These are phyloP conservation scores for Glycine tomentella DNA, from an alignment of 306 rosid species.

Conservation along the genomic window DNA sequence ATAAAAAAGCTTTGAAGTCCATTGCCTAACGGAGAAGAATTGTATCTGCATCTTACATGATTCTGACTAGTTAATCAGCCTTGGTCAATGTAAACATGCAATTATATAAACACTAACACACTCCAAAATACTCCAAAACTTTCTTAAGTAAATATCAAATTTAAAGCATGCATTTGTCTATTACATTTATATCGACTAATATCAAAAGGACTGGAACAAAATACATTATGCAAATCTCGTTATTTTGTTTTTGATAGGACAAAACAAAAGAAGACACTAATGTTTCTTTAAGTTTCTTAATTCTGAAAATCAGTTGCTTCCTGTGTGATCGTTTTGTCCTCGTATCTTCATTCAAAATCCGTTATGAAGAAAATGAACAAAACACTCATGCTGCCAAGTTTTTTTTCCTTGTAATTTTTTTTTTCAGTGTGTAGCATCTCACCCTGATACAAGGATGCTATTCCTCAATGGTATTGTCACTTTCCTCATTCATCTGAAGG, in stretches of 20 bases:
- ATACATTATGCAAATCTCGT: not conserved
- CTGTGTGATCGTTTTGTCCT: constrained; percentile 5
- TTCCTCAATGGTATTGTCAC: constrained; percentile 81
- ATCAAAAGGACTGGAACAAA: not conserved
- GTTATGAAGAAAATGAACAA: not conserved
- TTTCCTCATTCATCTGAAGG: constrained; percentile 44
- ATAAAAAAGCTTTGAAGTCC: constrained; percentile 1
- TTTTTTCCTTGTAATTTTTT: constrained; percentile 5
- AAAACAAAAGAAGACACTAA: constrained; percentile 4
- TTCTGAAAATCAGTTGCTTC: not conserved
- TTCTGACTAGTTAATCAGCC: not conserved
- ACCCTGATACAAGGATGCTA: constrained; percentile 89
- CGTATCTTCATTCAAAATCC: constrained; percentile 4
- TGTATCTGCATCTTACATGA: constrained; percentile 1
- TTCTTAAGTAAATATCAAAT: not conserved
- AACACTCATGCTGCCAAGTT: constrained; percentile 6
- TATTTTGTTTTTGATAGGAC: constrained; percentile 13
- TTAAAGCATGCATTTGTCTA: constrained; percentile 5
- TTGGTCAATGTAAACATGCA: constrained; percentile 1
- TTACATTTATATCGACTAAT: not conserved
- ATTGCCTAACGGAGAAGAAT: not conserved
- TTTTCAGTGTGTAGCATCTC: constrained; percentile 94
- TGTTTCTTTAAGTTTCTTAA: constrained; percentile 4
- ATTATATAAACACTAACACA: not conserved
- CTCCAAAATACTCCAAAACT: not conserved